Conservation (phyloP, 306 rosid genomes). For the Astragalus membranaceus region DNA sequence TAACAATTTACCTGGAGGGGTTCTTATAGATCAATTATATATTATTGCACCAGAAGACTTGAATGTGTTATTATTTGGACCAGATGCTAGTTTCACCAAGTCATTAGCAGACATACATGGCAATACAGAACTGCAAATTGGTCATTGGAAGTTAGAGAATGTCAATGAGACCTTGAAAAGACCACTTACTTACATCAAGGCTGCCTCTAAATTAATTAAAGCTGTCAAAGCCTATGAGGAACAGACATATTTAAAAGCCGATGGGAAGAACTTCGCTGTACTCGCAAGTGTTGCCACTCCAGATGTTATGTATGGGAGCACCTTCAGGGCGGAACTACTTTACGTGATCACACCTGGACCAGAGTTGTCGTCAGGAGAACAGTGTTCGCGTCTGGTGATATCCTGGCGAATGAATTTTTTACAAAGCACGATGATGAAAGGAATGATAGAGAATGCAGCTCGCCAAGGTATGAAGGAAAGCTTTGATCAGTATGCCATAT, state of each 20-base stretch:
- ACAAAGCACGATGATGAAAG: constrained; percentile 98
- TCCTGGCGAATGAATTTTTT: constrained; percentile 87
- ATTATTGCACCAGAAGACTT: constrained; percentile 56
- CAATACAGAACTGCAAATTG: constrained; percentile 53
- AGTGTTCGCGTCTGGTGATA: constrained; percentile 64
- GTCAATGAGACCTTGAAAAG: constrained; percentile 48
- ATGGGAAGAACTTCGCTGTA: constrained; percentile 65
- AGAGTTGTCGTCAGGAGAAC: constrained; percentile 72
- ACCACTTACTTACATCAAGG: constrained; percentile 60
- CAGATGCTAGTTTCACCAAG: constrained; percentile 52
- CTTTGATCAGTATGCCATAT: constrained; percentile 59
- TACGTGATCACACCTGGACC: constrained; percentile 82
- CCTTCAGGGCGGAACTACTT: constrained; percentile 67
- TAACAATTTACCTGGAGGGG: constrained; percentile 73
- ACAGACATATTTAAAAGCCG: constrained; percentile 77
- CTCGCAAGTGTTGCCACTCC: constrained; percentile 67
- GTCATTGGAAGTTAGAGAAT: constrained; percentile 70
- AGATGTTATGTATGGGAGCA: constrained; percentile 82
- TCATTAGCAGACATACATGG: constrained; percentile 61
- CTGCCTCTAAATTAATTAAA: constrained; percentile 67
- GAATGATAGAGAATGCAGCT: constrained; percentile 91
- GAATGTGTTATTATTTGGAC: constrained; percentile 57
- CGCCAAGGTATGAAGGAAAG: constrained; percentile 88
- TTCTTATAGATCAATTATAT: constrained; percentile 73
- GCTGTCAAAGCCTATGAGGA: constrained; percentile 80